A percentile compares a stretch with the other conserved stretches of the same genome.
Evolutionary conservation across 2,329 filamentous ascomycete species (phyloP).

Genomic region (Aspergillus bombycis): DNA sequence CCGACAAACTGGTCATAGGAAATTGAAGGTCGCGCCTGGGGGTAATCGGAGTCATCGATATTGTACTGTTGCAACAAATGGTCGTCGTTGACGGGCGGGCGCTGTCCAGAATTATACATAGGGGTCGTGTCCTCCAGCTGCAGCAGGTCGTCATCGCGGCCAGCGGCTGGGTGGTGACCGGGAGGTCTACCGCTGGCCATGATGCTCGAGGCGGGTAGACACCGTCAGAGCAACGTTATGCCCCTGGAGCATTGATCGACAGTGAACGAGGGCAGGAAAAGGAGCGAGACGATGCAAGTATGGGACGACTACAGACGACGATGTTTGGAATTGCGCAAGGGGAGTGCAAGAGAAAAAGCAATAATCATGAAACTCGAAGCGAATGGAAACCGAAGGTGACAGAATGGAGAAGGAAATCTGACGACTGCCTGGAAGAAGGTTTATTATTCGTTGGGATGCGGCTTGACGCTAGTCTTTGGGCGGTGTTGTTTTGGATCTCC

Average conservation of each 20-base stretch:
- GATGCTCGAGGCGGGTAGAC: conserved; percentile 40
- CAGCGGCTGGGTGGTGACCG: conserved; percentile 50
- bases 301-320: not conserved
- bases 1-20: conserved; percentile 97
- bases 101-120: conserved; percentile 73
- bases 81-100: conserved; percentile 78
- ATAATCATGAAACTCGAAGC: not conserved
- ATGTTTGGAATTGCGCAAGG: conserved; percentile 14
- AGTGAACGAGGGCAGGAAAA: conserved; percentile 1
- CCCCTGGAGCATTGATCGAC: conserved; percentile 45
- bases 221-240: conserved; percentile 35
- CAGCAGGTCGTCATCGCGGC: conserved; percentile 49
- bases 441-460: conserved; percentile 7
- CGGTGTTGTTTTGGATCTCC: conserved; percentile 12
- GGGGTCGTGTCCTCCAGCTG: conserved; percentile 45
- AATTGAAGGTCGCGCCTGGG: conserved; percentile 75
- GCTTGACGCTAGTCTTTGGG: conserved; percentile 7
- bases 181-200: conserved; percentile 59
- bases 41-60: conserved; percentile 66
- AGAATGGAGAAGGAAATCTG: conserved; percentile 10
- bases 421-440: conserved; percentile 6
- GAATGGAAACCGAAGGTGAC: not conserved
- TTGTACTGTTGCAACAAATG: conserved; percentile 76
- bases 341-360: conserved; percentile 2
- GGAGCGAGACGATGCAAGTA: not conserved